These are phyloP conservation scores for Ceratocystiopsis sp. DNA, from an alignment of 2,329 filamentous ascomycete genomes.

Conservation along the genomic window DNA sequence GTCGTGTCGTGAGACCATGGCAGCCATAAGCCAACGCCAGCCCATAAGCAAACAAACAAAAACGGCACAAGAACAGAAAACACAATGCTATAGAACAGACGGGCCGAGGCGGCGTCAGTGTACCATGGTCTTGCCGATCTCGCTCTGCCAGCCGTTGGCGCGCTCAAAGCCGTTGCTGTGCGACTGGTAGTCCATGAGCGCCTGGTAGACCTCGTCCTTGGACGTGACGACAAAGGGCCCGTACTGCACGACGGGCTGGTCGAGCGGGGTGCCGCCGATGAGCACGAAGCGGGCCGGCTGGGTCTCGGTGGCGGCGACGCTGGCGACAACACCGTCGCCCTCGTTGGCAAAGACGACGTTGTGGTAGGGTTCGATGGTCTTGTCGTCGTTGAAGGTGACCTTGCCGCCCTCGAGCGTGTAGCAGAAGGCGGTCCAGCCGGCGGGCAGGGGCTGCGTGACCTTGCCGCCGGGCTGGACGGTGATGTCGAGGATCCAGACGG, in stretches of 20 bases:
- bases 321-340: slow-evolving; percentile 59
- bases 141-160: slow-evolving; percentile 61
- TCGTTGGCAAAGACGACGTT: slow-evolving; percentile 75
- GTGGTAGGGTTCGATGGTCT: slow-evolving; percentile 51
- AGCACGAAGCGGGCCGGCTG: slow-evolving; percentile 46
- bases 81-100: background rate
- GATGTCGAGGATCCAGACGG: slow-evolving; percentile 89
- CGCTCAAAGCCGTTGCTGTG: slow-evolving; percentile 65
- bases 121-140: slow-evolving; percentile 68
- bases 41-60: background rate
- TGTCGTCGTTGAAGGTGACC: slow-evolving; percentile 33
- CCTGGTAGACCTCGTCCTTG: slow-evolving; percentile 57
- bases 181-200: slow-evolving; percentile 58
- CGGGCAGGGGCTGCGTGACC: slow-evolving; percentile 57
- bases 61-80: background rate
- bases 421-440: slow-evolving; percentile 77
- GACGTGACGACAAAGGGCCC: slow-evolving; percentile 68
- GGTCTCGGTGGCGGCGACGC: slow-evolving; percentile 48
- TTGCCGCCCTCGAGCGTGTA: slow-evolving; percentile 67
- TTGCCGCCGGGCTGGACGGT: slow-evolving; percentile 63
- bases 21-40: too few relatives aligned
- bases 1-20: too few relatives aligned
- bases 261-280: slow-evolving; percentile 61
- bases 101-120: slow-evolving; percentile 11
- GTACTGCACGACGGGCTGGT: slow-evolving; percentile 70